These are phyloP conservation scores for Cicer bijugum DNA, from an alignment of 306 rosid species.

Conservation along the genomic window DNA sequence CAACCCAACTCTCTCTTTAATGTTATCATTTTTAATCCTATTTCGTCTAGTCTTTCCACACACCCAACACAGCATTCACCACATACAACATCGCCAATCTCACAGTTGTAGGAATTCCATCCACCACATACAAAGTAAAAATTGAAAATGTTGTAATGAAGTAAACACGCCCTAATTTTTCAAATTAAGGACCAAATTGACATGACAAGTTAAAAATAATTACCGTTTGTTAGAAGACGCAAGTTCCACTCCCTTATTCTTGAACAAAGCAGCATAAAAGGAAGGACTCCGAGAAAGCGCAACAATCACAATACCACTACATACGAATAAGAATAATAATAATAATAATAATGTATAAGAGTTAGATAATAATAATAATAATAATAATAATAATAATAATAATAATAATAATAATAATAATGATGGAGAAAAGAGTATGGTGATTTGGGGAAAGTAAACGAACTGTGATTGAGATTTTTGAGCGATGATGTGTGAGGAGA, in stretches of 20 bases:
- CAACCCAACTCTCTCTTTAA: too few species aligned
- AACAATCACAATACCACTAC: slow-evolving; percentile 73
- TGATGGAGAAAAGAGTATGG: not conserved
- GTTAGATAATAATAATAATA: slow-evolving; percentile 3
- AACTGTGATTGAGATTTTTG: slow-evolving; percentile 78
- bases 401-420: slow-evolving; percentile 9
- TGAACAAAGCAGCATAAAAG: slow-evolving; percentile 59
- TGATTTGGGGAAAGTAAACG: slow-evolving; percentile 33
- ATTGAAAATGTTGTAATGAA: not conserved
- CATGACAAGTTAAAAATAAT: not conserved
- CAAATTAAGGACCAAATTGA: not conserved
- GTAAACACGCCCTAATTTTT: not conserved
- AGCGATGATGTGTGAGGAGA: slow-evolving; percentile 61
- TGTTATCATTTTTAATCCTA: too few species aligned
- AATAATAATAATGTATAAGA: not conserved
- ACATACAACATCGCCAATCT: too few species aligned
- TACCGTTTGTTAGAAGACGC: slow-evolving; percentile 68
- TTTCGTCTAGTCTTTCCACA: too few species aligned
- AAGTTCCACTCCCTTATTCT: slow-evolving; percentile 56
- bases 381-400: not conserved
- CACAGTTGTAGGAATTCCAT: too few species aligned
- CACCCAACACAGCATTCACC: too few species aligned
- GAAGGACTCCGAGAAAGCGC: slow-evolving; percentile 76
- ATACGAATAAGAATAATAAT: not conserved
- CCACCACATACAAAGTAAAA: not conserved